These are phyloP conservation scores for Microdochium nivale DNA, from an alignment of 2,329 filamentous ascomycete species.

Conservation along the genomic window DNA sequence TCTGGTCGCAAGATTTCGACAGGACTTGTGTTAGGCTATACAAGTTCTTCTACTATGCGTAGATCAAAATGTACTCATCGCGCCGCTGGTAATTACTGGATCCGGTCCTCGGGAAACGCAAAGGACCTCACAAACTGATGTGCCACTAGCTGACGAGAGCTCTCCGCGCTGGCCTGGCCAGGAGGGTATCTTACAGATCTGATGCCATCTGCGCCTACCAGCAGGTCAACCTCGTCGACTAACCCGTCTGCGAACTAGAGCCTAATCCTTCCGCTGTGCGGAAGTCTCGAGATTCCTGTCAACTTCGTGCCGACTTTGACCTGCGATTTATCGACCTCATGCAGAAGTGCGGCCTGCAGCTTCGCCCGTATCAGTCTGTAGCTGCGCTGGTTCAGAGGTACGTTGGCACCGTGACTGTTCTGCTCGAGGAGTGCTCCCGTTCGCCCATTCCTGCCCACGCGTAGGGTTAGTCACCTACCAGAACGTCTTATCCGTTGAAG, in stretches of 20 bases:
- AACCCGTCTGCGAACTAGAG: conserved; percentile 36
- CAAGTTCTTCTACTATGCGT: too few species aligned
- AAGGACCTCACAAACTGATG: conserved; percentile 4
- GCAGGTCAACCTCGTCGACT: conserved; percentile 29
- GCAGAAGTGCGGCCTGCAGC: conserved; percentile 39
- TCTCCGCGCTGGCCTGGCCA: not conserved
- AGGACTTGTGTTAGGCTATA: too few species aligned
- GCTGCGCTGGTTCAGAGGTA: not conserved
- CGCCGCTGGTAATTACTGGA: too few species aligned
- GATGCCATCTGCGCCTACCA: conserved; percentile 45
- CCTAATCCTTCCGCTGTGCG: conserved; percentile 23
- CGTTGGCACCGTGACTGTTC: not conserved
- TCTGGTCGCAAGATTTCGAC: too few species aligned
- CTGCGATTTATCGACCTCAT: conserved; percentile 22
- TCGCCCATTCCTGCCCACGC: conserved; percentile 1
- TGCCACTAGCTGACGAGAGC: not conserved
- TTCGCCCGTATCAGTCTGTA: conserved; percentile 15
- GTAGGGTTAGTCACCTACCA: not conserved
- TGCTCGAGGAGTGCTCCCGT: not conserved
- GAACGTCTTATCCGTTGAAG: not conserved
- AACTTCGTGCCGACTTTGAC: conserved; percentile 33
- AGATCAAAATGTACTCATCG: too few species aligned
- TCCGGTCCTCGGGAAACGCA: conserved; percentile 31
- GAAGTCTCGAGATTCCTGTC: conserved; percentile 22
- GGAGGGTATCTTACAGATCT: conserved; percentile 27